phyloP scores from a whole-genome alignment of 2,329 filamentous ascomycete genomes.

The Rhynchosporium agropyri region DNA sequence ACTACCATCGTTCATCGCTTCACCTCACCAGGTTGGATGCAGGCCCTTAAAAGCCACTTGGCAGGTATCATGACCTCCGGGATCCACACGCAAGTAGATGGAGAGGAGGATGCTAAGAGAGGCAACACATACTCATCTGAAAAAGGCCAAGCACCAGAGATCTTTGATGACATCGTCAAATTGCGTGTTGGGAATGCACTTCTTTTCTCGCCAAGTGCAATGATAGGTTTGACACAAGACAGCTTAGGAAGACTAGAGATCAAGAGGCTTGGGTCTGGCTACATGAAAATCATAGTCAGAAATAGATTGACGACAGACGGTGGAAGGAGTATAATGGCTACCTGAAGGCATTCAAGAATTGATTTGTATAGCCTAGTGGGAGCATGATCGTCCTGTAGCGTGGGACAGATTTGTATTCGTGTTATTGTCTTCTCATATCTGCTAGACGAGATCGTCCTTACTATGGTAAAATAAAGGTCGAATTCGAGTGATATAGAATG shows the following conservation, averaged over 20 bases:
- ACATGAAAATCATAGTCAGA: constrained; percentile 46
- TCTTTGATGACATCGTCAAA: constrained; percentile 51
- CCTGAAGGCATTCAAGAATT: too few species aligned
- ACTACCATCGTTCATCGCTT: constrained; percentile 76
- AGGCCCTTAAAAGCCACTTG: constrained; percentile 47
- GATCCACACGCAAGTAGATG: constrained; percentile 52
- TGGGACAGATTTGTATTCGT: too few species aligned
- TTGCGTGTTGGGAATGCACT: constrained; percentile 53
- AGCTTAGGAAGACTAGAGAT: constrained; percentile 9
- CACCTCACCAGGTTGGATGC: constrained; percentile 62
- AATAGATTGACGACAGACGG: constrained; percentile 49
- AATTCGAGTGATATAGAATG: too few species aligned
- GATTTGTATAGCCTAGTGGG: too few species aligned
- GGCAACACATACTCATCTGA: constrained; percentile 28
- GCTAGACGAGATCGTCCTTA: too few species aligned
- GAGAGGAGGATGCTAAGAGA: constrained; percentile 37
- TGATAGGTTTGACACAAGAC: constrained; percentile 39
- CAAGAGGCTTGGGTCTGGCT: constrained; percentile 39
- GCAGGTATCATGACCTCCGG: constrained; percentile 37
- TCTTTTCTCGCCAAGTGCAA: constrained; percentile 51
- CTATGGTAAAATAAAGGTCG: too few species aligned
- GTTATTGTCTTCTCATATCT: too few species aligned
- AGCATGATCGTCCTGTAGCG: too few species aligned
- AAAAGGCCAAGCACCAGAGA: constrained; percentile 25
- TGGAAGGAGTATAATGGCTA: constrained; percentile 46